Base-by-base conservation (phyloP, 73 alveolate species). In the Strombidium stylifer region DNA sequence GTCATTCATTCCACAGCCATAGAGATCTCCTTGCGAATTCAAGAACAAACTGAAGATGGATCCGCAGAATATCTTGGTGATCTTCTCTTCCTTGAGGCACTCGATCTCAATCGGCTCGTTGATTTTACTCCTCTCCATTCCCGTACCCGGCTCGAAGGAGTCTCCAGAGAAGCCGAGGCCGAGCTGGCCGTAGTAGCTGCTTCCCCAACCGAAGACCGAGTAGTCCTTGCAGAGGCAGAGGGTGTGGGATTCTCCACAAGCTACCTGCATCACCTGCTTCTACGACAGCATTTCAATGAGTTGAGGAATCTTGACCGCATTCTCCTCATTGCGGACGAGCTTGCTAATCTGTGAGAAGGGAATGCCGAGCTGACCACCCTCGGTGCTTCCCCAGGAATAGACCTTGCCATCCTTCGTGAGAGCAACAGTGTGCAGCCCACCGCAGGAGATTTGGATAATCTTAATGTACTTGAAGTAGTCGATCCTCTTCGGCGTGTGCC, bases 1-100 rank as follows among this genome's bases (percentile, higher is more conserved):
- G 69, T 92, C 98, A 85, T 92, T 92, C 61, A 89, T 92, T 28
- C 98, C 98, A 74, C 97, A 92, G 44, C 96, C 95, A 57, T 59
- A 88, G 27, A 92, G 73, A 35, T 92, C 98, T 27, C 89, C 92
- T 48, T 88, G 69, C 41, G 80, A 79, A 68, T 81, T 81, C 7
- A 80, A 30, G 64, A 92, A 92, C 82, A 92, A 60, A 21, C 93
- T 56, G 73, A 86, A 92, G 21, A 94, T 82, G 31, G 87, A 84
- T 10, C 98, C 98, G 53, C 93, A 71, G 21, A 65, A 47, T 4
- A 83, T 68, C 59, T 85, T 61, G 4, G 78, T 44, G 14, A 88
- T 90, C 28, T 55, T 19, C 26, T 69, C 69, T 34, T 78, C 84
- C 30, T 71, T 41, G 12, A 87, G 68, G 25, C 79, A 71, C 25